Evolutionary conservation across 2,329 filamentous ascomycete genomes (phyloP), one percentile per base, ranked within the genome.

Genomic region (Shiraia sp.): DNA sequence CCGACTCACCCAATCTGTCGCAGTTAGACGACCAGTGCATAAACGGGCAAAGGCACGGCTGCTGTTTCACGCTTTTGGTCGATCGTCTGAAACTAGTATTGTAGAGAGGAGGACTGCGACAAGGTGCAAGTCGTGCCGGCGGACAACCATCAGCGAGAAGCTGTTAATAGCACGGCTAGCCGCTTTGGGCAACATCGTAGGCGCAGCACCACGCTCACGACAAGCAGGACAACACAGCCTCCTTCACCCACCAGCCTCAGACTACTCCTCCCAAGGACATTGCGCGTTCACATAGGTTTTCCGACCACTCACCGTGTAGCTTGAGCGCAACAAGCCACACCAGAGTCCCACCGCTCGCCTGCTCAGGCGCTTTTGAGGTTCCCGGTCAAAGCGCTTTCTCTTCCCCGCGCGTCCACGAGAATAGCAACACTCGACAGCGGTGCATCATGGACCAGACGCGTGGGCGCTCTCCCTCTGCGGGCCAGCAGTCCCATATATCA

Each of bases 401-500:
- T 45, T 42, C 31, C 34, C 32, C 42, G 24, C 36, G 35, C 36
- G 32, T 35, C 39, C 38, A 33, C 45, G 29, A 47, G 40, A 47
- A 47, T 47, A 47, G 45, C 45, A 45, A 34, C 37, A 42, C 42
- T 34, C 37, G 30, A 32, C 31, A 31, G 33, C 30, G 16, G 34
- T 36, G 32, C 78, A 81, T 72, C 73, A 55, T 55, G 52, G 52
- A 55, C n/a, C 52, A 76, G 68, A 76, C 78, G 63, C 75, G 79
- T 66, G 81, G 81, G 65, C 81, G 82, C 63, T 85, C 83, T 57
- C 80, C 78, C 55, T 85, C 83, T 61, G 75, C 75, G 63, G 76
- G 76, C 51, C 77, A 79, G 56, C 66, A 28, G 14, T 16, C 75
- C 74, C 77, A 82, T 83, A 85, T 87, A 85, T 86, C 79, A 68